A percentile compares a stretch with the other conserved stretches of the same genome.
Evolutionary conservation across 1,284 basidiomycete genomes (phyloP).

Genomic region (Cutaneotrichosporon cutaneum): DNA sequence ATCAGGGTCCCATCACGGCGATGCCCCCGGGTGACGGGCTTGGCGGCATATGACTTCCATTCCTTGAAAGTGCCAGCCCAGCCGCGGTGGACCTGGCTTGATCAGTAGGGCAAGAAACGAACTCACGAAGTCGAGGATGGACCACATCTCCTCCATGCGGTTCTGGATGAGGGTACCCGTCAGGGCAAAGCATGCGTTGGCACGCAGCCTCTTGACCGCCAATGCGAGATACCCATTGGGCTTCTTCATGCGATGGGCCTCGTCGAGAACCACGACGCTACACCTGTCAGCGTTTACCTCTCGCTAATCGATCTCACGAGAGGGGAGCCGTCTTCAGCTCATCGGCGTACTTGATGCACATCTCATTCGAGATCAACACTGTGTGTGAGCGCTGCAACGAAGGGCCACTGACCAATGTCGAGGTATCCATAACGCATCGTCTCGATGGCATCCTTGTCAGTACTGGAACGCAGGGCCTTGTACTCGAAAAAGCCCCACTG

Average conservation of each 20-base stretch:
- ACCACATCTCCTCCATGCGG: slow-evolving; percentile 56
- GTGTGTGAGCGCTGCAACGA: neutral
- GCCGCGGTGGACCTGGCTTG: slow-evolving; percentile 39
- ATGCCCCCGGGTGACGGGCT: slow-evolving; percentile 52
- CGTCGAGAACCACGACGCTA: slow-evolving; percentile 48
- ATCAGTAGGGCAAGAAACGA: neutral
- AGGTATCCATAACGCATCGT: slow-evolving; percentile 38
- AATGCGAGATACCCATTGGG: slow-evolving; percentile 40
- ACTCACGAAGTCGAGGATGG: slow-evolving; percentile 53
- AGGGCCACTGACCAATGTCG: slow-evolving; percentile 40
- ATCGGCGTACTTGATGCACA: slow-evolving; percentile 30
- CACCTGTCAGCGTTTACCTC: neutral
- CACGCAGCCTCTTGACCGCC: slow-evolving; percentile 52
- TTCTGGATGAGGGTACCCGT: slow-evolving; percentile 55
- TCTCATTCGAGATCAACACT: slow-evolving; percentile 46
- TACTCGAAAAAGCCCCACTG: slow-evolving; percentile 53
- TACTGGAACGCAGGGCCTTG: slow-evolving; percentile 27
- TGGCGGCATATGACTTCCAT: slow-evolving; percentile 48
- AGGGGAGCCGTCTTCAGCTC: slow-evolving; percentile 39
- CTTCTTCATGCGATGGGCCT: slow-evolving; percentile 51
- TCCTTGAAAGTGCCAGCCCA: slow-evolving; percentile 48
- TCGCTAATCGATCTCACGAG: slow-evolving; percentile 32
- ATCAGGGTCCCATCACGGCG: slow-evolving; percentile 48
- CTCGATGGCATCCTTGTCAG: slow-evolving; percentile 16
- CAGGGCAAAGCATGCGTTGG: slow-evolving; percentile 37